Base-by-base conservation (phyloP, 306 rosid species). In the Lithocarpus polystachyus region DNA sequence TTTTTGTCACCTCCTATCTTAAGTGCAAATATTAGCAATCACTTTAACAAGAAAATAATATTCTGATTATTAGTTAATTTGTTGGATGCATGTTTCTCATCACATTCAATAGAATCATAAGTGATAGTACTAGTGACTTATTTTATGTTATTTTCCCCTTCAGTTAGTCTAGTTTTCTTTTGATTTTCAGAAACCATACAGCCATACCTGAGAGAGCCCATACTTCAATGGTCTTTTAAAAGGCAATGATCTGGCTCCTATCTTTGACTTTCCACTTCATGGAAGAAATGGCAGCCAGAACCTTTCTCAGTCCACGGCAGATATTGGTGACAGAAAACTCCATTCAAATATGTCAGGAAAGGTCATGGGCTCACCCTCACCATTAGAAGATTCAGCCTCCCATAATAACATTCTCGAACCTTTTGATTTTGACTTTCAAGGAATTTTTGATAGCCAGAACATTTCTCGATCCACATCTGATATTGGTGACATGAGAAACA, bases 151-250 rank as follows among this genome's bases (percentile, higher is more conserved):
- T 31, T 40, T 23, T 29, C 31, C 28, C 37, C 55, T 15, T 59
- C 10, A 6, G 29, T 22, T 59, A 14, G 9, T 33, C 48, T 9
- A 35, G 1, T 13, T 40, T n/a, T 56, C 9, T n/a, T 10, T 5
- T 65, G 62, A 61, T 51, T 37, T 79, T 82, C 80, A 90, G 94
- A 89, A 81, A 72, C 77, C 78, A 14, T 87, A 71, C 45, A 57
- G 68, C 67, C 89, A 86, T 68, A 52, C 82, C 33, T 78, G 89
- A 82, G 88, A 89, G 54, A 79, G 80, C 29, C 88, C 92, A 28
- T 76, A 19, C 52, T 91, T 79, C 62, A 56, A 89, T 79, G 90
- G 87, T 57, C 84, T 84, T 45, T n/a, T 82, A 74, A 76, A 56
- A 62, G 68, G 28, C 48, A 73, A 76, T 14, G 84, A 73, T 84